These are phyloP conservation scores for Calvatia gigantea DNA, from an alignment of 768 basidiomycete genomes.

Conservation along the genomic window DNA sequence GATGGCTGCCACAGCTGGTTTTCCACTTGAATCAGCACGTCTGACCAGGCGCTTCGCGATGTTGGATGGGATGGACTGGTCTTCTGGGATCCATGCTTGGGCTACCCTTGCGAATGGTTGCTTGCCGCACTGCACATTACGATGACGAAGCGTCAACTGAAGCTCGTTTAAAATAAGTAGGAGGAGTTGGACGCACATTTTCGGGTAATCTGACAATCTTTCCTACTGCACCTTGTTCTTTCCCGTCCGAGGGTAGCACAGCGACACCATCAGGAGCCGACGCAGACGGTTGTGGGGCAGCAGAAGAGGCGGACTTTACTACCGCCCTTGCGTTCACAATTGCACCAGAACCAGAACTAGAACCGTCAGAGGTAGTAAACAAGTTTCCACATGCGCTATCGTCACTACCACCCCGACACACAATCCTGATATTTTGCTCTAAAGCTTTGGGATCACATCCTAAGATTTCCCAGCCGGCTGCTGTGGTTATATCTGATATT, in stretches of 20 bases:
- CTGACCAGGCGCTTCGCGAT: conserved; percentile 14
- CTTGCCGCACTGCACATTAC: conserved; percentile 18
- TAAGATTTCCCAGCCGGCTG: conserved; percentile 53
- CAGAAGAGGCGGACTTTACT: conserved; percentile 29
- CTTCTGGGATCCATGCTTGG: conserved; percentile 17
- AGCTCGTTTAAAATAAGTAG: not conserved
- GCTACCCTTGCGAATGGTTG: conserved; percentile 20
- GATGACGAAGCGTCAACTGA: not conserved
- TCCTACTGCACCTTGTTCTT: conserved; percentile 24
- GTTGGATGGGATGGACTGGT: conserved; percentile 18
- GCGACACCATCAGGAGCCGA: no score
- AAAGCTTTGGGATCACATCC: conserved; percentile 37
- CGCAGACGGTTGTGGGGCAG: conserved; percentile 28
- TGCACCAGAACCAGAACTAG: conserved; percentile 33
- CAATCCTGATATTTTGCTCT: conserved; percentile 45
- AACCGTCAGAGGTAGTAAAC: conserved; percentile 12
- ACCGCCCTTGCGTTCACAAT: no score
- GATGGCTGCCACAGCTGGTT: conserved; percentile 16
- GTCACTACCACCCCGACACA: conserved; percentile 33
- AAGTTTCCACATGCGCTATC: conserved; percentile 7
- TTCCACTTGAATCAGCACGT: conserved; percentile 10
- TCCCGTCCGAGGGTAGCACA: not conserved
- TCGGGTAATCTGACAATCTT: conserved; percentile 51
- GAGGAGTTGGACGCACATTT: conserved; percentile 43
- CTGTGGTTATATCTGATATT: conserved; percentile 42